Base-by-base conservation (phyloP, 768 basidiomycete genomes). In the Pulveroboletus ravenelii region DNA sequence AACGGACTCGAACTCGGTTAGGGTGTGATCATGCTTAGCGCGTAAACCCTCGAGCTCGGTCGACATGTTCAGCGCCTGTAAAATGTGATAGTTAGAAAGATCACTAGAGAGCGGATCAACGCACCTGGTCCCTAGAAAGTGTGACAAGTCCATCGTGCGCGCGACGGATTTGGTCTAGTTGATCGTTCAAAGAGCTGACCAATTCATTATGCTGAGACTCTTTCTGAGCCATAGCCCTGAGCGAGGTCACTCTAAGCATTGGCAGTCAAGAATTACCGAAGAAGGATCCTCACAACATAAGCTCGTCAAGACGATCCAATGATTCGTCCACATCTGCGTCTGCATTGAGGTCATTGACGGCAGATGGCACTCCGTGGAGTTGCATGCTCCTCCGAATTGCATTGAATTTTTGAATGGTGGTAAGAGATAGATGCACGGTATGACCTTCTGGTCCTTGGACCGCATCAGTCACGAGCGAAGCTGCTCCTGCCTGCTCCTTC, bases 191-290 rank as follows among this genome's bases (percentile, higher is more conserved):
- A 30, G 73, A 72, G 37, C 90, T 84, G 25, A 96, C 87, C 20
- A 79, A 64, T 62, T 95, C 90, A 32, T 82, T 81, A 64, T 98
- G 95, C 31, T 83, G 76, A 5, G 90, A 87, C 67, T 99, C 96
- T 66, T 98, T 98, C 72, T 90, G 87, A 3, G 94, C 94, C 95
- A 98, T 97, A 3, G 95, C 91, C 55, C 93, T 96, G 51, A 12
- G 59, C 40, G 41, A 9, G 34, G 15, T 39, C 15, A 27, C 36
- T 36, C 23, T 62, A 10, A 53, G 53, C 39, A 51, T 45, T 43
- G 27, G 37, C 30, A 45, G 48, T 31, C 29, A 29, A 40, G 38
- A 50, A 56, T 48, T 18, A 30, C 25, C 13, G 23, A 51, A 53
- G 39, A 12, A 45, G 4, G 20, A 25, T 25, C 72, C 89, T 60